Percentiles rank a stretch among this genome's conserved stretches.
Conservation (phyloP, 768 basidiomycete genomes). For the Boletus vermiculosoides region DNA sequence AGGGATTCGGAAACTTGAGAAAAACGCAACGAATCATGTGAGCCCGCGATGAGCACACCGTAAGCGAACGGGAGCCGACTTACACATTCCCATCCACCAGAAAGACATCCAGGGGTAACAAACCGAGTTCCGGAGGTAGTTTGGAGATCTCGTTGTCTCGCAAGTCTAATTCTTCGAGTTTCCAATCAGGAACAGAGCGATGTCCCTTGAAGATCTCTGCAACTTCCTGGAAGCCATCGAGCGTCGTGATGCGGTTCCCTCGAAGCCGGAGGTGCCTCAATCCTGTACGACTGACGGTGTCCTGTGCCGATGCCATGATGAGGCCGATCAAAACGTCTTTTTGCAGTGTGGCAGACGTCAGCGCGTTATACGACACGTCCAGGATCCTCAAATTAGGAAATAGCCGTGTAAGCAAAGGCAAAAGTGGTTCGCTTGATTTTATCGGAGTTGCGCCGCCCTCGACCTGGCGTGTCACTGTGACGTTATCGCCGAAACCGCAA, state of each 20-base stretch:
- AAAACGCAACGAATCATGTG: background rate
- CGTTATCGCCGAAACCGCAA: slow-evolving; percentile 61
- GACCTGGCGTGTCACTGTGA: slow-evolving; percentile 45
- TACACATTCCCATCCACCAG: slow-evolving; percentile 84
- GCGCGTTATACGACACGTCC: slow-evolving; percentile 71
- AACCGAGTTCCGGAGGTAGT: slow-evolving; percentile 66
- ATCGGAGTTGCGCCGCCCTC: slow-evolving; percentile 37
- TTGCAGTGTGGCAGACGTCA: slow-evolving; percentile 55
- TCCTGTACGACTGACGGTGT: slow-evolving; percentile 42
- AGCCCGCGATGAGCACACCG: background rate
- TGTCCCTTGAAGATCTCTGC: slow-evolving; percentile 68
- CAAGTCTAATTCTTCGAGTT: slow-evolving; percentile 78
- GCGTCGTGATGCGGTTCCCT: slow-evolving; percentile 62
- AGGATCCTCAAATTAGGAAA: slow-evolving; percentile 72
- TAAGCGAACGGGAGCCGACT: slow-evolving; percentile 33
- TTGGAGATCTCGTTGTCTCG: slow-evolving; percentile 78
- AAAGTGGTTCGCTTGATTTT: slow-evolving; percentile 50
- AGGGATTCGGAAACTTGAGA: slow-evolving; percentile 74
- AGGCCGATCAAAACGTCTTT: slow-evolving; percentile 48
- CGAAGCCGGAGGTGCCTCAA: slow-evolving; percentile 64
- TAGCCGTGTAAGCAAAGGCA: slow-evolving; percentile 58
- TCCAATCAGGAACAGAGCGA: slow-evolving; percentile 63
- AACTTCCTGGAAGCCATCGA: slow-evolving; percentile 61
- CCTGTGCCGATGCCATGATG: slow-evolving; percentile 44
- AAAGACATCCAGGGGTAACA: slow-evolving; percentile 76